phyloP scores from a whole-genome alignment of 2,329 filamentous ascomycete species.

The Thelonectria rubi region DNA sequence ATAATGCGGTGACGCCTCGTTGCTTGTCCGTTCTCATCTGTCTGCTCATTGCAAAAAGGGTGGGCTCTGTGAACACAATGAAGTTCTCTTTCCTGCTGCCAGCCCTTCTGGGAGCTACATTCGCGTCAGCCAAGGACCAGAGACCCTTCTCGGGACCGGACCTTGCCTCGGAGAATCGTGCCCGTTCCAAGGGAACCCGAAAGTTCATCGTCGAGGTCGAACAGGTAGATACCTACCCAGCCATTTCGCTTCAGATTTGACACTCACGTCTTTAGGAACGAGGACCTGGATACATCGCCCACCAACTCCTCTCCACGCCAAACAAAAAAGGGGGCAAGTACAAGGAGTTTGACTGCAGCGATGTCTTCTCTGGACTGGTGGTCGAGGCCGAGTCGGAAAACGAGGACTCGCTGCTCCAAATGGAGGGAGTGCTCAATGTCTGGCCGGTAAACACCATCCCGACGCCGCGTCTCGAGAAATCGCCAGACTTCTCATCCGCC shows the following conservation, averaged over 20 bases:
- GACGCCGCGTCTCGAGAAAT: constrained; percentile 30
- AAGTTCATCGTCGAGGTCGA: constrained; percentile 43
- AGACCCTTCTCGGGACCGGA: constrained; percentile 10
- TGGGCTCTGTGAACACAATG: constrained; percentile 24
- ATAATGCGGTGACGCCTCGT: not conserved
- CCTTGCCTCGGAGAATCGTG: constrained; percentile 9
- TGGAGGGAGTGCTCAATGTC: constrained; percentile 49
- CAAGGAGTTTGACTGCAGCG: constrained; percentile 46
- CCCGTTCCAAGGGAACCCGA: constrained; percentile 22
- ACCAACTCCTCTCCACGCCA: constrained; percentile 35
- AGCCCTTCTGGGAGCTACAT: constrained; percentile 23
- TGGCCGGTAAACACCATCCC: constrained; percentile 47
- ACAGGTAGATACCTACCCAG: constrained; percentile 29
- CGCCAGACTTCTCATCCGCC: constrained; percentile 24
- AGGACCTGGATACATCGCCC: constrained; percentile 31
- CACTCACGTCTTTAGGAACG: constrained; percentile 32
- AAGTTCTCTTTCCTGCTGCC: constrained; percentile 29
- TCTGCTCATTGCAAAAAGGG: constrained; percentile 4
- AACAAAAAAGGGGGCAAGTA: constrained; percentile 32
- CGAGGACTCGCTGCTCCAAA: constrained; percentile 43
- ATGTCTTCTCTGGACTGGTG: constrained; percentile 49
- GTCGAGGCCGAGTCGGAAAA: constrained; percentile 47
- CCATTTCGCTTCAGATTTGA: not conserved
- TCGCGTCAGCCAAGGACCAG: constrained; percentile 19
- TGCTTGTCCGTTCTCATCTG: not conserved